Evolutionary conservation across 331 rosid genomes (phyloP).

Genomic region (Pyrus hybrid): DNA sequence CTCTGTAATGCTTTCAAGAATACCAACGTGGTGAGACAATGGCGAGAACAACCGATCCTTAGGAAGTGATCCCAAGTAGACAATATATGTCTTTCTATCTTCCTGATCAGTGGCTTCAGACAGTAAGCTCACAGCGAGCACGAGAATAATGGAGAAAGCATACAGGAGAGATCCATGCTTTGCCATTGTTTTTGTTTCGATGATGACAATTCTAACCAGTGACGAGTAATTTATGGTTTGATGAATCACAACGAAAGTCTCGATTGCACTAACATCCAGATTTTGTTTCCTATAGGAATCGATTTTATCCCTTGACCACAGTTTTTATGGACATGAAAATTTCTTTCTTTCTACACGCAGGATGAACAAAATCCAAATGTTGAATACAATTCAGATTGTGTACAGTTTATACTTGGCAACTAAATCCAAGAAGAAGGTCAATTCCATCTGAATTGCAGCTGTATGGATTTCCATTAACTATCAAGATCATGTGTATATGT

Average conservation of each 20-base stretch:
- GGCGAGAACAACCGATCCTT: slow-evolving; percentile 7
- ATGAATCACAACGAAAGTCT: neutral
- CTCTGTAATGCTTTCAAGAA: slow-evolving; percentile 10
- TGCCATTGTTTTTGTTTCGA: neutral
- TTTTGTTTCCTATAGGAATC: neutral
- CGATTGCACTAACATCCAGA: neutral
- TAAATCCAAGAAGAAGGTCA: neutral
- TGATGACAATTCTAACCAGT: neutral
- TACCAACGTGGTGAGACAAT: slow-evolving; percentile 17
- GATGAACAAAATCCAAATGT: neutral
- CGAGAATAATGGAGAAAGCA: neutral
- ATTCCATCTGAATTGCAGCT: neutral
- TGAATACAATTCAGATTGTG: neutral
- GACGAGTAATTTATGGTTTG: neutral
- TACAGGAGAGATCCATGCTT: neutral
- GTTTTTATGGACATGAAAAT: neutral
- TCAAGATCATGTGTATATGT: too few relatives aligned
- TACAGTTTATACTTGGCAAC: neutral
- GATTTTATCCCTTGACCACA: neutral
- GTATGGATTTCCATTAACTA: too few relatives aligned
- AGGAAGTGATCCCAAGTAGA: slow-evolving; percentile 28
- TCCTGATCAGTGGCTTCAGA: neutral
- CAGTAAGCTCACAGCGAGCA: neutral
- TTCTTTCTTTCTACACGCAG: neutral
- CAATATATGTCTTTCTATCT: slow-evolving; percentile 7